These are phyloP conservation scores for Amylostereum chailletii DNA, from an alignment of 1,284 basidiomycete species.

Conservation along the genomic window DNA sequence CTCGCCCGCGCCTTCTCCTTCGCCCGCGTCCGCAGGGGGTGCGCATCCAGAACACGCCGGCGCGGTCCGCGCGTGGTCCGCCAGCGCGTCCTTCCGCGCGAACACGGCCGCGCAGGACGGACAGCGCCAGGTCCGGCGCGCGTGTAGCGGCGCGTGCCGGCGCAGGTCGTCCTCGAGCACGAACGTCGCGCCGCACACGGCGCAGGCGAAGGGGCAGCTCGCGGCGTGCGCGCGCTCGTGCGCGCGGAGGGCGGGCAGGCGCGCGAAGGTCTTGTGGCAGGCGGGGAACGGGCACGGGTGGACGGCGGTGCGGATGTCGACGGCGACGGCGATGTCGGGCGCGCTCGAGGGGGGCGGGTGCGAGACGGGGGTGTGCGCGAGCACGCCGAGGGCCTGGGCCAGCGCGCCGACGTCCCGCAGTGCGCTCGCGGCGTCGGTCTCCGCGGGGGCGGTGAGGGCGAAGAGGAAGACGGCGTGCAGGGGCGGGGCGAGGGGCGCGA, in stretches of 20 bases:
- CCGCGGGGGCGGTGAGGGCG: slow-evolving; percentile 55
- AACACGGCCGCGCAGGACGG: slow-evolving; percentile 63
- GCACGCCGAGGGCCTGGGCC: slow-evolving; percentile 69
- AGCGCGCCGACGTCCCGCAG: slow-evolving; percentile 67
- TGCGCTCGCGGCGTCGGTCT: slow-evolving; percentile 40
- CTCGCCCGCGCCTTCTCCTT: too few relatives aligned
- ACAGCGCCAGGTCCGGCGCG: slow-evolving; percentile 62
- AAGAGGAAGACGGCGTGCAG: slow-evolving; percentile 71
- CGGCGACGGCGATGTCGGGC: slow-evolving; percentile 17
- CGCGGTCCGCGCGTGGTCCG: slow-evolving; percentile 57
- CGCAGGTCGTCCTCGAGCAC: slow-evolving; percentile 70
- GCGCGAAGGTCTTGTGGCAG: slow-evolving; percentile 59
- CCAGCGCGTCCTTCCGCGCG: slow-evolving; percentile 67
- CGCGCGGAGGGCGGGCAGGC: slow-evolving; percentile 55
- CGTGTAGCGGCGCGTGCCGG: slow-evolving; percentile 60
- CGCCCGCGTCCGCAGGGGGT: not conserved
- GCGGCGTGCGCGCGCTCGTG: slow-evolving; percentile 57
- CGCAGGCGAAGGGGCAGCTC: slow-evolving; percentile 56
- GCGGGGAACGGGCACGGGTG: slow-evolving; percentile 57
- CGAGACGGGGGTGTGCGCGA: slow-evolving; percentile 64
- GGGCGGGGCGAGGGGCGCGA: slow-evolving; percentile 56
- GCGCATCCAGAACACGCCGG: slow-evolving; percentile 25
- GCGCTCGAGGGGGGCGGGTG: slow-evolving; percentile 14
- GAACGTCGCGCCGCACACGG: slow-evolving; percentile 60
- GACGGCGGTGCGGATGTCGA: slow-evolving; percentile 63